Conservation (phyloP, 805 yeast genomes). For the Pichia gijzeniarum region DNA sequence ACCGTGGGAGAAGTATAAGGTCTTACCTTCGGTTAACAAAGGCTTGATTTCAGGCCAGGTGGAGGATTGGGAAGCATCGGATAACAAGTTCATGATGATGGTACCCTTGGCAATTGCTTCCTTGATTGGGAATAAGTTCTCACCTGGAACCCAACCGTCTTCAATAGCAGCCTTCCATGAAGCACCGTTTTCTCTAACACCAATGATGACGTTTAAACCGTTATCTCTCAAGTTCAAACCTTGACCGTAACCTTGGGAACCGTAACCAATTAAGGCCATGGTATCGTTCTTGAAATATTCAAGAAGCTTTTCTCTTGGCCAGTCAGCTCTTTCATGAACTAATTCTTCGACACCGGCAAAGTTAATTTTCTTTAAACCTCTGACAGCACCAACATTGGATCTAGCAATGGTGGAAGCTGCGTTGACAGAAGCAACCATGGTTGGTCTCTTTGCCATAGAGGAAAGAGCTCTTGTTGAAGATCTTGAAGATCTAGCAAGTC, state of each 20-base stretch:
- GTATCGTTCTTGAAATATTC: constrained; percentile 98
- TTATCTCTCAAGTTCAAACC: constrained; percentile 99
- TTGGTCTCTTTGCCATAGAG: constrained; percentile 32
- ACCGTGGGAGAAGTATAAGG: constrained; percentile 98
- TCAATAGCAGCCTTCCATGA: constrained; percentile 99
- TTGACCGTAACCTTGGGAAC: constrained; percentile 99
- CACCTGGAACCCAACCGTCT: constrained; percentile 99
- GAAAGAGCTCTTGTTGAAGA: constrained; percentile 57
- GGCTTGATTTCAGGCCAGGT: constrained; percentile 90
- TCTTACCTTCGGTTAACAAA: constrained; percentile 91
- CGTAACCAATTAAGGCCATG: constrained; percentile 96
- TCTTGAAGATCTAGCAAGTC: constrained; percentile 43
- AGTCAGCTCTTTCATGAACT: constrained; percentile 98
- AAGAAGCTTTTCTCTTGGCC: constrained; percentile 96
- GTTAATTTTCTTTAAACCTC: constrained; percentile 96
- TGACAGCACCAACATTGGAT: constrained; percentile 48
- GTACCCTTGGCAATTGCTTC: constrained; percentile 94
- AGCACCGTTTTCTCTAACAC: constrained; percentile 98
- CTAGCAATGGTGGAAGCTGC: constrained; percentile 40
- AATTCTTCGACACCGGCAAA: constrained; percentile 93
- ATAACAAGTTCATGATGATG: constrained; percentile 92
- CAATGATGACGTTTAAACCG: constrained; percentile 94
- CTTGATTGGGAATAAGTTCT: constrained; percentile 88
- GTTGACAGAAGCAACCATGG: constrained; percentile 17
- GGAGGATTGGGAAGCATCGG: constrained; percentile 99